Conservation (phyloP, 192 early-diverging fungal genomes). For the Endogone sp. region DNA sequence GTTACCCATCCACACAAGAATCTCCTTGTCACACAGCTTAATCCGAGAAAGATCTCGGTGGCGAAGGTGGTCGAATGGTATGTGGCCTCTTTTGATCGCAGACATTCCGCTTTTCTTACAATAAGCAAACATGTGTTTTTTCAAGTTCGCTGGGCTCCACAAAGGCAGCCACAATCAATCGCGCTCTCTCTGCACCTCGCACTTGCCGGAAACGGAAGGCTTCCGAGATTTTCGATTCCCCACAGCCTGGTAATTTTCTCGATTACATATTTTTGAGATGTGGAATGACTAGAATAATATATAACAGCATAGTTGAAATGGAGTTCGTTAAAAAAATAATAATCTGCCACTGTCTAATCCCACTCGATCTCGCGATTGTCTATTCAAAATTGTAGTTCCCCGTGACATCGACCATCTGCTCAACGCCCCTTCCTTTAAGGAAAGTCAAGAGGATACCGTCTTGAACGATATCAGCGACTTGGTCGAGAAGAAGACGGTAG, state of each 20-base stretch:
- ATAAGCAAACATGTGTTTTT: background rate
- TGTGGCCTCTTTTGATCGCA: background rate
- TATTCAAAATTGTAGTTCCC: constrained; percentile 1
- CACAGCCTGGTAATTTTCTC: background rate
- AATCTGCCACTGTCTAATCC: too few species aligned
- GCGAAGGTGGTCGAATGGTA: constrained; percentile 13
- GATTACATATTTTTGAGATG: constrained; percentile 9
- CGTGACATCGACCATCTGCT: constrained; percentile 27
- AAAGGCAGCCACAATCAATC: constrained; percentile 2
- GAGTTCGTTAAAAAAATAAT: too few species aligned
- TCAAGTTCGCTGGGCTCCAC: background rate
- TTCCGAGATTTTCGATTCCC: background rate
- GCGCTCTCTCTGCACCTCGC: background rate
- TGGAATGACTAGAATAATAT: too few species aligned
- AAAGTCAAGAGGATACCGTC: constrained; percentile 1
- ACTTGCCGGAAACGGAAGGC: constrained; percentile 10
- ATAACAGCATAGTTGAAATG: too few species aligned
- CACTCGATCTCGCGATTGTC: too few species aligned
- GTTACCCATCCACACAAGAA: constrained; percentile 1
- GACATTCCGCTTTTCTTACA: background rate
- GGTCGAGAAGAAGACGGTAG: constrained; percentile 23
- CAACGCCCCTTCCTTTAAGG: constrained; percentile 16
- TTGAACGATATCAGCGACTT: constrained; percentile 8
- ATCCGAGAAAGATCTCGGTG: constrained; percentile 6
- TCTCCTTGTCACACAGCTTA: constrained; percentile 7